Evolutionary conservation across 306 rosid genomes (phyloP).

Genomic region (Fagus crenata): DNA sequence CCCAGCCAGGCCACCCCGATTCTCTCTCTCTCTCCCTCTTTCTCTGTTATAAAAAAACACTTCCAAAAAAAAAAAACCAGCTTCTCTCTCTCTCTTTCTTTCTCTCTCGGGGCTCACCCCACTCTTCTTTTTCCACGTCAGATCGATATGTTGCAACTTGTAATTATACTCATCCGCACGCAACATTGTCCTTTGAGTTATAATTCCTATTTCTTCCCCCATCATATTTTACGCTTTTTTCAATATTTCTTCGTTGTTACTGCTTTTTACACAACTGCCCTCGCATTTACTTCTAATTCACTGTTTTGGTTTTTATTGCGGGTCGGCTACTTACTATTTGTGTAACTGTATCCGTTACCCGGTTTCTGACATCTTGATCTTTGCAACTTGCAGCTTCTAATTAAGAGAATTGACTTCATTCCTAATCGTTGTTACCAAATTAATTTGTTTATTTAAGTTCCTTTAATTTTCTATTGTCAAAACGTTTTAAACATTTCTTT

Average conservation of each 20-base stretch:
- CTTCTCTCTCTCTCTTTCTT: not conserved
- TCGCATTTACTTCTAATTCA: not conserved
- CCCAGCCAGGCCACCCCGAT: conserved; percentile 32
- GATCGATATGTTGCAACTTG: conserved; percentile 8
- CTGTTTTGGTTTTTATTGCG: not conserved
- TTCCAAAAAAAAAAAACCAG: not conserved
- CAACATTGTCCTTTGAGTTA: conserved; percentile 8
- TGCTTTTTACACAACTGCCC: conserved; percentile 19
- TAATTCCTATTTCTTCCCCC: not conserved
- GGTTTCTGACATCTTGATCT: too few species aligned
- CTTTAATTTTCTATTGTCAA: too few species aligned
- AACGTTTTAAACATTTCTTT: too few species aligned
- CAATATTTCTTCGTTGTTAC: too few species aligned
- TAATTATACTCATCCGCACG: conserved; percentile 40
- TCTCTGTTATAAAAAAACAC: not conserved
- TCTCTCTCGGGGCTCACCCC: conserved; percentile 10
- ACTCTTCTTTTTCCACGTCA: conserved; percentile 40
- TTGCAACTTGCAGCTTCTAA: too few species aligned
- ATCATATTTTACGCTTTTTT: too few species aligned
- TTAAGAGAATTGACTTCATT: too few species aligned
- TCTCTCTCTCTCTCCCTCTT: conserved; percentile 1
- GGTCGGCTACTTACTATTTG: not conserved
- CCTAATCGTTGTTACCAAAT: too few species aligned
- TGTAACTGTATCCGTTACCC: too few species aligned
- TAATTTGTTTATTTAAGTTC: too few species aligned